A percentile compares a stretch with the other conserved stretches of the same genome.
phyloP scores from a whole-genome alignment of 2,329 filamentous ascomycete species.

The Thelonectria olida region DNA sequence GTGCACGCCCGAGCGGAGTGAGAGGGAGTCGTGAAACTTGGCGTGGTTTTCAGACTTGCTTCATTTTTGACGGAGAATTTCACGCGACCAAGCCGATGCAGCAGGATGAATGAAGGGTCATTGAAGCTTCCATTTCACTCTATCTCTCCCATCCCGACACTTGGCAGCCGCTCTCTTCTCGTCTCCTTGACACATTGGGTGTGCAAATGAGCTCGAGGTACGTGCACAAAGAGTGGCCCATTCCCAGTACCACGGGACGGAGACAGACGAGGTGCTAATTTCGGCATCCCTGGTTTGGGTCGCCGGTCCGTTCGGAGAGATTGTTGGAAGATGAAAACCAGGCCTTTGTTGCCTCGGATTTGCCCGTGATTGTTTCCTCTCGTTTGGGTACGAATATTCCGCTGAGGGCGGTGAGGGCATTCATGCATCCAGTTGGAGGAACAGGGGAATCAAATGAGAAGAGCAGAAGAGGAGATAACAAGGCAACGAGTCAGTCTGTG shows the following conservation, averaged over 20 bases:
- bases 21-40: conserved; percentile 1
- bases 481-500: neutral
- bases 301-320: conserved; percentile 21
- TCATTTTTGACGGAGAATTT: neutral
- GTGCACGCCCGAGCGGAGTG: conserved; percentile 8
- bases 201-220: conserved; percentile 15
- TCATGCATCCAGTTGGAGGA: neutral
- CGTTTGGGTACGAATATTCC: neutral
- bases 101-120: neutral
- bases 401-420: neutral
- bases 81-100: neutral
- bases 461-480: neutral
- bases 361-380: neutral
- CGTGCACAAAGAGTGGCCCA: conserved; percentile 31
- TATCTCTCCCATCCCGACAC: too few species aligned
- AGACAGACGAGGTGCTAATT: conserved; percentile 36
- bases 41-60: conserved; percentile 12
- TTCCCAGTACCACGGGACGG: conserved; percentile 39
- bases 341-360: neutral
- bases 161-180: too few species aligned
- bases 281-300: conserved; percentile 37
- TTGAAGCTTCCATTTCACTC: neutral
- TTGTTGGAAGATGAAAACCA: conserved; percentile 5
- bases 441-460: neutral
- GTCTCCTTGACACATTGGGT: too few species aligned